Evolutionary conservation across 495 filamentous ascomycete species (phyloP), one percentile per base, ranked within the genome.

Genomic region (Podospora bellae-mahoneyi): DNA sequence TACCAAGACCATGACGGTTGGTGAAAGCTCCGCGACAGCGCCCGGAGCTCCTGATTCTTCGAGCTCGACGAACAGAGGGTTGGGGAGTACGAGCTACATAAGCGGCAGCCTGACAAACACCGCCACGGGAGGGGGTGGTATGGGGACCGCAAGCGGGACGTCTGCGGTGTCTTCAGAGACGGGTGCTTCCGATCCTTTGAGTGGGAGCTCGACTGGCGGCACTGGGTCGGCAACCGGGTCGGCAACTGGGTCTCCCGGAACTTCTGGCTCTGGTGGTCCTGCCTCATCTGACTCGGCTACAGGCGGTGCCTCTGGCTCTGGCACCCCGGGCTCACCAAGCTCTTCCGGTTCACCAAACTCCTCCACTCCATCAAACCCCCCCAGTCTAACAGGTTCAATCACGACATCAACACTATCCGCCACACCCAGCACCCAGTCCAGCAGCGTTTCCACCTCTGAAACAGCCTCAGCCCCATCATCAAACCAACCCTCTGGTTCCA

Each of bases 141-240:
- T 7, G 9, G 59, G 16, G 23, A 61, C 23, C 27, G 23, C 23
- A 32, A 59, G 26, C 10, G 23, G 28, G 16, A 61, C 59, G 7
- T 61, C 59, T 61, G 23, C 26, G 7, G 32, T 30, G 13, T 5
- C n/a, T 44, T 63, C 61, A 63, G 61, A 48, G 61, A 63, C 20
- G 1, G 34, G 48, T 32, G 48, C 61, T 39, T 27, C 61, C 20
- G 61, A 63, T 63, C 61, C 61, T 48, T 20, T 63, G 61, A 27
- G 61, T 19, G 61, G 61, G 16, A 63, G 61, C 19, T 39, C 32
- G 32, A 26, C n/a, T n/a, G n/a, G 9, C 6, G n/a, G 20, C 20
- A 20, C 55, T 0, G 55, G 4, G n/a, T 48, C 61, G 3, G 61
- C 61, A 20, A 13, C 32, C 4, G 32, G 61, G 9, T 19, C 61